Evolutionary conservation across 805 yeast genomes (phyloP), one percentile per base, ranked within the genome.

Genomic region (Wickerhamomyces canadensis): DNA sequence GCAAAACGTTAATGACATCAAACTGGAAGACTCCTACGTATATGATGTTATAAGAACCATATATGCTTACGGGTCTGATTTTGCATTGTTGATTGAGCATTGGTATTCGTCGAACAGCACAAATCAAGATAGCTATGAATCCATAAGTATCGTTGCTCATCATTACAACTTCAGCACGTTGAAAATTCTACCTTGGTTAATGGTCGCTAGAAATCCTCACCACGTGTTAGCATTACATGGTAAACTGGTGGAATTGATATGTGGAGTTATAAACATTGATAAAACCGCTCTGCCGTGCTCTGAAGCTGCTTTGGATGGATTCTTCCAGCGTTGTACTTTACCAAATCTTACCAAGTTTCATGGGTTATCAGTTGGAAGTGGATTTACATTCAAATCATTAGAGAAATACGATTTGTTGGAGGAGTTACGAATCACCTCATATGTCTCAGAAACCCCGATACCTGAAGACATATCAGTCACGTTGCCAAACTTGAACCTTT

Each of bases 11-110:
- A 25, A 29, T 5, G 30, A 32, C 13, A 16, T 35, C 19, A n/a
- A 30, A 29, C 21, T 18, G 4, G 19, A 19, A 32, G 19, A 24
- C 18, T 30, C 33, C 15, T 39, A 35, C 18, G 12, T 35, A 11
- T 32, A 17, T 31, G 32, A 33, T 6, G 35, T 36, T 4, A 29
- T 26, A 4, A 23, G 39, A 25, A 35, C 39, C 5, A 35, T 39
- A 5, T 39, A 28, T 28, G 16, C 34, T n/a, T 27, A 39, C 25
- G 38, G 15, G 2, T 31, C 42, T 13, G 42, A 39, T 39, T 15
- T 35, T 10, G 42, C 35, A 3, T 11, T 39, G 7, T 17, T 39
- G 6, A 25, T 35, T 4, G 36, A 30, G 12, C 33, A 19, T 6
- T 27, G 34, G 19, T 27, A 21, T 19, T 31, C 34, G 3, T 29